Evolutionary conservation across 2,329 filamentous ascomycete species (phyloP).

Genomic region (Diaporthe sp.): DNA sequence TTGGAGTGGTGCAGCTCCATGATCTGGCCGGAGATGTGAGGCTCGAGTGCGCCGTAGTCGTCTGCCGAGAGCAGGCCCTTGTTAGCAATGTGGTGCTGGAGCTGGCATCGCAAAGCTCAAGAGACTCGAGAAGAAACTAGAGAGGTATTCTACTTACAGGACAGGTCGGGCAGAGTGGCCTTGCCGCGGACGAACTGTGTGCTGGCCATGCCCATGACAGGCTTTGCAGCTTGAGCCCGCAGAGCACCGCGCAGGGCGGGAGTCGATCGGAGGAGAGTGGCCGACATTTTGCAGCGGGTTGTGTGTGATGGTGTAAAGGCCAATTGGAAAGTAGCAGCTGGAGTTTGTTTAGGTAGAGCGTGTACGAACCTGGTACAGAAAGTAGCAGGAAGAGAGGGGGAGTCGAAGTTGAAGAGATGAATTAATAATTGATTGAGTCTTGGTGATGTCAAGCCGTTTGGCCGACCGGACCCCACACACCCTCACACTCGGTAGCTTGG

Average conservation of each 20-base stretch:
- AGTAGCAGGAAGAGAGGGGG: neutral
- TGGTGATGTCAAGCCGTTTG: slow-evolving; percentile 38
- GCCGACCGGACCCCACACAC: slow-evolving; percentile 30
- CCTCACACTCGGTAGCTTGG: neutral
- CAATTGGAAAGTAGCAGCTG: slow-evolving; percentile 14
- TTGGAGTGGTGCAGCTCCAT: slow-evolving; percentile 87
- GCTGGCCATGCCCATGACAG: slow-evolving; percentile 75
- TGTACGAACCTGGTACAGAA: slow-evolving; percentile 31
- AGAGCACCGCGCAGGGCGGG: slow-evolving; percentile 79
- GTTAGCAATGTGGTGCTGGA: slow-evolving; percentile 10
- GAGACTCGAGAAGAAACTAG: fast-evolving
- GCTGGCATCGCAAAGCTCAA: neutral
- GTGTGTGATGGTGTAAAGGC: slow-evolving; percentile 1
- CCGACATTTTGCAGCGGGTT: slow-evolving; percentile 75
- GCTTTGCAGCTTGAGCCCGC: slow-evolving; percentile 74
- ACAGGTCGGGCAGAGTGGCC: slow-evolving; percentile 93
- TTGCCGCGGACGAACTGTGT: slow-evolving; percentile 87
- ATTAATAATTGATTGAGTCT: slow-evolving; percentile 22
- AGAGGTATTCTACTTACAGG: slow-evolving; percentile 57
- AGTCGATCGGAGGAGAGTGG: slow-evolving; percentile 80
- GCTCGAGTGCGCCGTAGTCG: slow-evolving; percentile 96
- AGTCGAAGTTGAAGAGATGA: neutral
- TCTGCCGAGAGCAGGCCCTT: slow-evolving; percentile 66
- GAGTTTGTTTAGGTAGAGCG: slow-evolving; percentile 16
- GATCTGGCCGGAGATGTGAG: slow-evolving; percentile 81